Conservation (phyloP, 441 rosid genomes). For the Theobroma grandiflorum region DNA sequence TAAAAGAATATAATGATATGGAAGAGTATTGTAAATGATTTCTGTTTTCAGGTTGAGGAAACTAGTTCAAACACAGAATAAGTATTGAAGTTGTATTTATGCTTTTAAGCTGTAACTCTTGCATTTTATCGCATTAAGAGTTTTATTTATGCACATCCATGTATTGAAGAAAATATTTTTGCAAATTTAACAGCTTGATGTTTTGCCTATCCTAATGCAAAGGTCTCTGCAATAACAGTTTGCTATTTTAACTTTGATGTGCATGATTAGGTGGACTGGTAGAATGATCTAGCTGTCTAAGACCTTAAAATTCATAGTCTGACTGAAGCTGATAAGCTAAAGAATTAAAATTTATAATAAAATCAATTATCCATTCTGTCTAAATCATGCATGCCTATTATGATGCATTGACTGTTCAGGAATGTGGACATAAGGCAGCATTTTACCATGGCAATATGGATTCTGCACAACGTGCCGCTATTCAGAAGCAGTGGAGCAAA, state of each 20-base stretch:
- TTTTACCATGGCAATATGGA: constrained; percentile 98
- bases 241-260: neutral
- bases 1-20: neutral
- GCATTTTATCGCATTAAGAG: neutral
- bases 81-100: neutral
- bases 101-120: constrained; percentile 6
- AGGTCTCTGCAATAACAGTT: neutral
- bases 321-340: neutral
- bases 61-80: constrained; percentile 6
- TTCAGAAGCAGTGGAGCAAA: constrained; percentile 99
- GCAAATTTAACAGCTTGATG: neutral
- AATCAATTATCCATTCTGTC: constrained; percentile 21
- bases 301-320: constrained; percentile 13
- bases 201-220: neutral
- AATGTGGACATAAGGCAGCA: constrained; percentile 92
- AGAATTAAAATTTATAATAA: neutral
- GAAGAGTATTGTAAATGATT: neutral
- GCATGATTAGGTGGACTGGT: neutral
- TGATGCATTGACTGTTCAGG: constrained; percentile 51
- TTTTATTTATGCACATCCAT: neutral
- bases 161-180: neutral
- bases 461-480: constrained; percentile 67
- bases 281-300: neutral
- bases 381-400: constrained; percentile 29
- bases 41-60: constrained; percentile 13